Conservation (phyloP, 208 protist species). For the Leishmania major region DNA sequence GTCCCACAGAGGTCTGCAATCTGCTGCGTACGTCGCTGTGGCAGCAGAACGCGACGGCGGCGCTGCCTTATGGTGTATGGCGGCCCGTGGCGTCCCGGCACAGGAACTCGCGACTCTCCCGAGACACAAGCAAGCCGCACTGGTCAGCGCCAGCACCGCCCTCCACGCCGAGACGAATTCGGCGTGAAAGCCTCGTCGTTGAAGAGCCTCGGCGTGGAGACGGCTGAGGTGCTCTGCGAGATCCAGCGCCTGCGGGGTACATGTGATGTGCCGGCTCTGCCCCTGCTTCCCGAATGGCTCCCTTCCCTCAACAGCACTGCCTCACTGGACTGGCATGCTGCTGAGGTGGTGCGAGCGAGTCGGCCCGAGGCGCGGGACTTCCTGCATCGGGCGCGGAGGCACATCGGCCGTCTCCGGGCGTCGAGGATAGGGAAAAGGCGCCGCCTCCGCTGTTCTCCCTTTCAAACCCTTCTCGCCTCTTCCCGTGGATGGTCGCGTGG, state of each 20-base stretch:
- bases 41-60: neutral
- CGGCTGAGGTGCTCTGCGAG: neutral
- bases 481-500: neutral
- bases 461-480: neutral
- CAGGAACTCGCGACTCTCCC: neutral
- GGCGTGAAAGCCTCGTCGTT: neutral
- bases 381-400: neutral
- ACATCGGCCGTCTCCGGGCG: neutral
- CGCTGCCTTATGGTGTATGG: neutral
- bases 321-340: neutral
- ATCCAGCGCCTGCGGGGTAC: neutral
- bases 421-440: neutral
- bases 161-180: slow-evolving; percentile 10
- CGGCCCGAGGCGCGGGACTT: slow-evolving; percentile 7
- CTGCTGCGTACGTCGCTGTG: neutral
- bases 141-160: neutral
- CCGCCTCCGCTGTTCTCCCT: neutral
- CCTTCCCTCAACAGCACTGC: slow-evolving; percentile 10
- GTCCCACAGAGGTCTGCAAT: neutral
- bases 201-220: neutral
- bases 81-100: neutral
- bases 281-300: neutral
- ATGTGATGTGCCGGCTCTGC: neutral
- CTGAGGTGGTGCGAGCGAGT: neutral
- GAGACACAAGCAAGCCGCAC: neutral